Base-by-base conservation (phyloP, 75 land plant species). In the Pseudotsuga menziesii region DNA sequence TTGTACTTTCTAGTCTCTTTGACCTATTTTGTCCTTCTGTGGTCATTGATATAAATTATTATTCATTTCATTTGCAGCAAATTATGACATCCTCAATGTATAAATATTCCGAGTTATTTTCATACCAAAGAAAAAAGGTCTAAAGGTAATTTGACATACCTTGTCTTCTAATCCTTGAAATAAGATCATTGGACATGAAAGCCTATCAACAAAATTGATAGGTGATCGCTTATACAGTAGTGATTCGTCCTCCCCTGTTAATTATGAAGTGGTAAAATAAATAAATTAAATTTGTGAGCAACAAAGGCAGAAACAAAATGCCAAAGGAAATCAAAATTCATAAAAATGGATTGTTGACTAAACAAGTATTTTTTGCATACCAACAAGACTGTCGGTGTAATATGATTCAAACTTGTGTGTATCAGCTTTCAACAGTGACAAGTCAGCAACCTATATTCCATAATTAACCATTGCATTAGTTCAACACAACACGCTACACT, bases 101-200 rank as follows among this genome's bases (percentile, higher is more conserved):
- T n/a, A n/a, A n/a, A n/a, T n/a, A n/a, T n/a, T n/a, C n/a, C n/a
- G n/a, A n/a, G n/a, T 41, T 41, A 41, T 41, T 41, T 41, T 6
- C 44, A 41, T 41, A 41, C 6, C 44, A 41, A 36, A 39, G 20
- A 11, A 39, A 19, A 35, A 35, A 67, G n/a, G 4, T 20, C 36
- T 17, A 36, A 17, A 67, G 11, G 9, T 35, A 0, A 5, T 39
- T 36, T 57, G 56, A 20, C 77, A 41, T 90, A 93, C 99, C 91
- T 94, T 96, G 82, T 96, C 99, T 44, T 96, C 99, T 57, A 96
- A 83, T 63, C 99, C 99, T 75, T 96, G 99, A 75, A 96, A 96
- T 13, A 96, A 81, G 62, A 96, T 96, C 13, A 96, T 86, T 11
- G 99, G 99, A 76, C 97, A 91, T 32, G 97, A 88, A 61, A 96